Percentiles rank a stretch among this genome's conserved stretches.
These are phyloP conservation scores for Rhizophagus prolifer DNA, from an alignment of 192 early-diverging fungal genomes.

Conservation along the genomic window DNA sequence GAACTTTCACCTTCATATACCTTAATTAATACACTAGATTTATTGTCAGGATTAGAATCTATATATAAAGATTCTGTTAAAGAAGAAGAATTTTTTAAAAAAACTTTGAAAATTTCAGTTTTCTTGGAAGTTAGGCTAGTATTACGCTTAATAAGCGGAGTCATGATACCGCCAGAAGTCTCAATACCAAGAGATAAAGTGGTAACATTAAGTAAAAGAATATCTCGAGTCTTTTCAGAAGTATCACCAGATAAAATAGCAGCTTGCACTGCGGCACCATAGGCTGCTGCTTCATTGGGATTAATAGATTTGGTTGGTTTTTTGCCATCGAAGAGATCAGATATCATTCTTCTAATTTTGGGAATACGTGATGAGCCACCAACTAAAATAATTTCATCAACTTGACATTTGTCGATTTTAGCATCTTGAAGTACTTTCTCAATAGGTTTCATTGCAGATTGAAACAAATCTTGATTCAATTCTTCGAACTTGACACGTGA, in stretches of 20 bases:
- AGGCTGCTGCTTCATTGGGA: conserved; percentile 92
- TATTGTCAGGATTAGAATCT: conserved; percentile 68
- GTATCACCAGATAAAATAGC: too few species aligned
- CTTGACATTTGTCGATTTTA: conserved; percentile 39
- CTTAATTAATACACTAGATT: conserved; percentile 70
- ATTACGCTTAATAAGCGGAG: conserved; percentile 45
- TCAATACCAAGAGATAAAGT: conserved; percentile 83
- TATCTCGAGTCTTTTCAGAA: conserved; percentile 62
- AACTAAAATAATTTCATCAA: conserved; percentile 76
- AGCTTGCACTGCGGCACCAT: conserved; percentile 75
- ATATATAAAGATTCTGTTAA: conserved; percentile 35
- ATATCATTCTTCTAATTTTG: conserved; percentile 82
- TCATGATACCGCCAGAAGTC: conserved; percentile 79
- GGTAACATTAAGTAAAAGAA: conserved; percentile 77
- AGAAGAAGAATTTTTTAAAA: too few species aligned
- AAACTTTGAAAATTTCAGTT: conserved; percentile 49
- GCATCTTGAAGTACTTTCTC: too few species aligned
- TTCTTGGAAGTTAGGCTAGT: conserved; percentile 76
- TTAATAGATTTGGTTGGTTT: conserved; percentile 89
- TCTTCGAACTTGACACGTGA: too few species aligned
- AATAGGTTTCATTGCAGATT: too few species aligned
- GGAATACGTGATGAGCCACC: conserved; percentile 95
- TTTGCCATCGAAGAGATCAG: conserved; percentile 90
- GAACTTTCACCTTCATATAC: conserved; percentile 6
- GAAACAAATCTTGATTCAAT: too few species aligned